Evolutionary conservation across 148 eudicot genomes (phyloP).

Genomic region (Amaranthus hypochondriacus): DNA sequence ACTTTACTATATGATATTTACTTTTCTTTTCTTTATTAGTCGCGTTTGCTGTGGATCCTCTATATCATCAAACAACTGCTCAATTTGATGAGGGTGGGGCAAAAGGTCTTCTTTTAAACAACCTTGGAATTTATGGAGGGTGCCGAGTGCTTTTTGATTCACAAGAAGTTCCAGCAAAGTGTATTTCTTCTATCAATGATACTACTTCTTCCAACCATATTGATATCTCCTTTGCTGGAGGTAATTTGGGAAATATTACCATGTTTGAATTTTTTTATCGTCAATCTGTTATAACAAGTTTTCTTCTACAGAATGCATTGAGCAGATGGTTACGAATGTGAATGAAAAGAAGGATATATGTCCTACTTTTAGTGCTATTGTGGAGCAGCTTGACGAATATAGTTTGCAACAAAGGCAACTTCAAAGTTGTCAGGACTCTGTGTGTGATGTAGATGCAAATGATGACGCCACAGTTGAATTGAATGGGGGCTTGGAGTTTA

Average conservation of each 20-base stretch:
- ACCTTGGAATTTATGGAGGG: slow-evolving; percentile 86
- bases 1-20: slow-evolving; percentile 11
- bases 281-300: background rate
- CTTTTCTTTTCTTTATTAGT: slow-evolving; percentile 36
- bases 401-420: slow-evolving; percentile 34
- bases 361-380: slow-evolving; percentile 65
- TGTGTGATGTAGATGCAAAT: slow-evolving; percentile 13
- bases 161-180: slow-evolving; percentile 79
- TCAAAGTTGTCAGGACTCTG: slow-evolving; percentile 19
- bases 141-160: slow-evolving; percentile 96
- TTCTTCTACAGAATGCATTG: slow-evolving; percentile 49
- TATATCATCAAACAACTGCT: slow-evolving; percentile 94
- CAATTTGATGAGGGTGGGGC: slow-evolving; percentile 99
- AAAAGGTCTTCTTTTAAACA: slow-evolving; percentile 84
- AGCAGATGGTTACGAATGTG: slow-evolving; percentile 62
- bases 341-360: slow-evolving; percentile 50
- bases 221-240: slow-evolving; percentile 78
- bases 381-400: slow-evolving; percentile 57
- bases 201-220: slow-evolving; percentile 37
- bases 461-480: slow-evolving; percentile 15
- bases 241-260: slow-evolving; percentile 25
- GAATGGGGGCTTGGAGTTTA: slow-evolving; percentile 16
- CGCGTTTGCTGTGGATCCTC: slow-evolving; percentile 96
- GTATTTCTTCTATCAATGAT: slow-evolving; percentile 35
- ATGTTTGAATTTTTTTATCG: slow-evolving; percentile 8